A percentile compares a stretch with the other conserved stretches of the same genome.
Evolutionary conservation across 2,329 filamentous ascomycete species (phyloP).

Genomic region (Venturiaceae sp.): DNA sequence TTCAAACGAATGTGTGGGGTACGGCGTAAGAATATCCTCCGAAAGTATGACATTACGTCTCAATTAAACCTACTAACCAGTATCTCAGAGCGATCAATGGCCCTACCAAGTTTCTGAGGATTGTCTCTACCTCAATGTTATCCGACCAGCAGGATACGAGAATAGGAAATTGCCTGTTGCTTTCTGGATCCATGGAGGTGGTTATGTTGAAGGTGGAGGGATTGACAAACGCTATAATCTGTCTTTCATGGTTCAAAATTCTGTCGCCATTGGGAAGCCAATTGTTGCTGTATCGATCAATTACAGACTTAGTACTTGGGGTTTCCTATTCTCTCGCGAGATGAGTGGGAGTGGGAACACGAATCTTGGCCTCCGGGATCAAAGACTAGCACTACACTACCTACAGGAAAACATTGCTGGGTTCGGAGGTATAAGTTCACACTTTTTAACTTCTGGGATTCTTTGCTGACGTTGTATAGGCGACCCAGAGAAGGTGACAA

Average conservation of each 20-base stretch:
- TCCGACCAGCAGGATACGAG: constrained; percentile 41
- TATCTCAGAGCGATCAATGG: constrained; percentile 9
- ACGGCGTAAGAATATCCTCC: constrained; percentile 14
- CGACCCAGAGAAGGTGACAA: constrained; percentile 31
- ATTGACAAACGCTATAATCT: constrained; percentile 49
- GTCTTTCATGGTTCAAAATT: constrained; percentile 45
- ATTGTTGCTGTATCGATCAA: constrained; percentile 41
- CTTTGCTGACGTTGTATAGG: not conserved
- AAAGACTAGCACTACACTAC: constrained; percentile 37
- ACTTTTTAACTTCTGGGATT: constrained; percentile 9
- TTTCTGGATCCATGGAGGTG: constrained; percentile 48
- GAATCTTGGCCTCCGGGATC: constrained; percentile 33
- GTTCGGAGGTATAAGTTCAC: constrained; percentile 22
- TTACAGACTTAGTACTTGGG: constrained; percentile 57
- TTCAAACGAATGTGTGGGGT: constrained; percentile 24
- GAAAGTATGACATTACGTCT: constrained; percentile 16
- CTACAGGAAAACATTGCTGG: constrained; percentile 31
- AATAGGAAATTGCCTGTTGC: constrained; percentile 41
- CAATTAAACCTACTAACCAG: constrained; percentile 1
- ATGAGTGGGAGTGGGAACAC: constrained; percentile 45
- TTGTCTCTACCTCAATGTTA: constrained; percentile 53
- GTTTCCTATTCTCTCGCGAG: constrained; percentile 53
- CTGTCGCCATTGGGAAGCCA: constrained; percentile 26
- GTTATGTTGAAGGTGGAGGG: constrained; percentile 38
- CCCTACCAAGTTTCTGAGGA: constrained; percentile 27